Evolutionary conservation across 352 stramenopile species (phyloP).

Genomic region (Phytophthora sansomeana): DNA sequence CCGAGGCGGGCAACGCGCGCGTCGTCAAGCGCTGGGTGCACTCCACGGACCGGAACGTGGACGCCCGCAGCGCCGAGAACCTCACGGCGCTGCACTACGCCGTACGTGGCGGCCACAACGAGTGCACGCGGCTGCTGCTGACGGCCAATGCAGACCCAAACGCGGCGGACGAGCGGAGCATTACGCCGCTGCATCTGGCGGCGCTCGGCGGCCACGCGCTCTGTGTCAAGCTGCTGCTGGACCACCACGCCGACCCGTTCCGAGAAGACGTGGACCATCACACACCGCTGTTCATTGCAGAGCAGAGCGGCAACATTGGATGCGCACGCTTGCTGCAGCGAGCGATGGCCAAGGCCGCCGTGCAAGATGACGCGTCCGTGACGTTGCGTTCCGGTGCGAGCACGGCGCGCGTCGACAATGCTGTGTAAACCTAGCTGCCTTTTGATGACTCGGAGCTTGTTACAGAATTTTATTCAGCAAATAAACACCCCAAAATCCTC

Average conservation of each 20-base stretch:
- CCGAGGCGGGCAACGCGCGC: conserved; percentile 76
- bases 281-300: conserved; percentile 67
- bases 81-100: conserved; percentile 84
- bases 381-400: conserved; percentile 67
- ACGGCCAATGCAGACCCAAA: conserved; percentile 71
- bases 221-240: conserved; percentile 82
- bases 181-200: conserved; percentile 81
- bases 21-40: conserved; percentile 87
- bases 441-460: no score
- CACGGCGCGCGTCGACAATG: conserved; percentile 64
- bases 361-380: conserved; percentile 62
- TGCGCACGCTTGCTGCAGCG: conserved; percentile 78
- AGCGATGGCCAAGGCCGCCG: conserved; percentile 75
- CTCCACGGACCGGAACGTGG: conserved; percentile 69
- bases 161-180: conserved; percentile 71
- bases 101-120: conserved; percentile 77
- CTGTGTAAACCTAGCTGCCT: conserved; percentile 55
- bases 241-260: conserved; percentile 84
- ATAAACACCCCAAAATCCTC: conserved; percentile 26
- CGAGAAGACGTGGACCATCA: conserved; percentile 83
- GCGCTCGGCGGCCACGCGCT: conserved; percentile 77
- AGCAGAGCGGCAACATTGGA: conserved; percentile 81
- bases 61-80: conserved; percentile 78
- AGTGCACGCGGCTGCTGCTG: conserved; percentile 75
- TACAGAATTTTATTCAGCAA: conserved; percentile 24